Evolutionary conservation across 2,329 filamentous ascomycete species (phyloP).

Genomic region (Sarocladium strictum): DNA sequence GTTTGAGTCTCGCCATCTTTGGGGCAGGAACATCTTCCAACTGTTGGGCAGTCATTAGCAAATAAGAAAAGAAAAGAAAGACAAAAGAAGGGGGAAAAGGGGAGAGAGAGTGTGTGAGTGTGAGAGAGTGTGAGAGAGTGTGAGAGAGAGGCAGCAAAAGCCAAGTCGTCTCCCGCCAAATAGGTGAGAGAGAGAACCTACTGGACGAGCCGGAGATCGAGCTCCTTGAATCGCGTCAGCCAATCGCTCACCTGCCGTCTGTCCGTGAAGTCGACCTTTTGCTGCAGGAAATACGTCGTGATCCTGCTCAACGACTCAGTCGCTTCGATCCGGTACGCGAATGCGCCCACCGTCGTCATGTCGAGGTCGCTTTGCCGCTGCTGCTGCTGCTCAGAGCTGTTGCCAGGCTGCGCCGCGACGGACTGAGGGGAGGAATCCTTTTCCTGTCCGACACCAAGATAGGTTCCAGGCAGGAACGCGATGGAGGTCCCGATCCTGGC

Average conservation of each 20-base stretch:
- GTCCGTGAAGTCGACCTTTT: conserved; percentile 32
- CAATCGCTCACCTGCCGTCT: conserved; percentile 34
- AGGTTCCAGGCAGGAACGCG: conserved; percentile 28
- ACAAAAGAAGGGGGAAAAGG: background rate
- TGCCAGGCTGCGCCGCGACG: conserved; percentile 10
- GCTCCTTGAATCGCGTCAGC: conserved; percentile 41
- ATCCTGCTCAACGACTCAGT: conserved; percentile 39
- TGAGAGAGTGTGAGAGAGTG: too few species aligned
- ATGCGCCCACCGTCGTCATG: conserved; percentile 35
- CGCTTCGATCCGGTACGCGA: conserved; percentile 41
- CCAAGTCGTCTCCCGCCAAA: too few species aligned
- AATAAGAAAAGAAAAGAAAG: background rate
- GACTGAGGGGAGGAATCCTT: conserved; percentile 13
- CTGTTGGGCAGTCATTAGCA: conserved; percentile 11
- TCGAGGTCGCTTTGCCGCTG: conserved; percentile 15
- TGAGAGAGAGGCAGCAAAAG: too few species aligned
- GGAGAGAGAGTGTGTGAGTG: background rate
- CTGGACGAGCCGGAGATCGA: conserved; percentile 39
- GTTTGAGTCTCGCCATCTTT: conserved; percentile 33
- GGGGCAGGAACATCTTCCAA: conserved; percentile 39
- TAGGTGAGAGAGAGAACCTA: conserved; percentile 15
- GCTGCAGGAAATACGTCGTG: conserved; percentile 38
- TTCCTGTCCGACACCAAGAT: conserved; percentile 18
- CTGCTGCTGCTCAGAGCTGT: background rate
- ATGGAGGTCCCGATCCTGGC: conserved; percentile 33